phyloP scores from a whole-genome alignment of 2,329 filamentous ascomycete species.

The Phialemoniopsis sp. region DNA sequence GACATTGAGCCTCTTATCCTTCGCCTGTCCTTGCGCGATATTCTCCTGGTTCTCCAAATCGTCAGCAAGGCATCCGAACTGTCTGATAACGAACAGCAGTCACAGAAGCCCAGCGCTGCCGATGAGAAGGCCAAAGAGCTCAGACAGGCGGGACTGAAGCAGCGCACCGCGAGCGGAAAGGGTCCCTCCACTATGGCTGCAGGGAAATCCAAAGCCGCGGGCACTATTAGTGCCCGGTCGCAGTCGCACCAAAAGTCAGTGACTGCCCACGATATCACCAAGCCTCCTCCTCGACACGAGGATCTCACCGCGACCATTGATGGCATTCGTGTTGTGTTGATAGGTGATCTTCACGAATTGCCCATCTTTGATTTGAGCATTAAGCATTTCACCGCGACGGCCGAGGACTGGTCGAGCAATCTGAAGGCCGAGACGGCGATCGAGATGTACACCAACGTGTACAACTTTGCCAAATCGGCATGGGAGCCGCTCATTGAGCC shows the following conservation, averaged over 20 bases:
- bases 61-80: constrained; percentile 86
- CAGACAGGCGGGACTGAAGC: constrained; percentile 42
- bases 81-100: constrained; percentile 58
- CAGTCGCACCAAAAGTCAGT: constrained; percentile 11
- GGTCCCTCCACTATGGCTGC: constrained; percentile 45
- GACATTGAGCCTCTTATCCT: constrained; percentile 90
- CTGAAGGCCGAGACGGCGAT: constrained; percentile 87
- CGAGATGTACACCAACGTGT: constrained; percentile 92
- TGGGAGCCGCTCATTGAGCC: constrained; percentile 97
- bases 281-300: constrained; percentile 46
- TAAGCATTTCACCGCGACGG: constrained; percentile 80
- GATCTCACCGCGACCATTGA: constrained; percentile 83
- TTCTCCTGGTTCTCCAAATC: constrained; percentile 89
- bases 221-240: constrained; percentile 4
- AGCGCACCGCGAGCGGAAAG: constrained; percentile 52
- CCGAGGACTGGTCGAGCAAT: constrained; percentile 86
- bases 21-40: constrained; percentile 87
- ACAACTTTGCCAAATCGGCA: constrained; percentile 98
- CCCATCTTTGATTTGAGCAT: constrained; percentile 92
- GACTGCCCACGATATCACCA: constrained; percentile 22
- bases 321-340: constrained; percentile 86
- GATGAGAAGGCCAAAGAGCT: constrained; percentile 55
- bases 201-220: constrained; percentile 31
- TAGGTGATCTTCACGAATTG: constrained; percentile 92
- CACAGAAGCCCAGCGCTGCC: constrained; percentile 31